phyloP scores from a whole-genome alignment of 2,329 filamentous ascomycete species.

The Gaeumannomyces sp. region DNA sequence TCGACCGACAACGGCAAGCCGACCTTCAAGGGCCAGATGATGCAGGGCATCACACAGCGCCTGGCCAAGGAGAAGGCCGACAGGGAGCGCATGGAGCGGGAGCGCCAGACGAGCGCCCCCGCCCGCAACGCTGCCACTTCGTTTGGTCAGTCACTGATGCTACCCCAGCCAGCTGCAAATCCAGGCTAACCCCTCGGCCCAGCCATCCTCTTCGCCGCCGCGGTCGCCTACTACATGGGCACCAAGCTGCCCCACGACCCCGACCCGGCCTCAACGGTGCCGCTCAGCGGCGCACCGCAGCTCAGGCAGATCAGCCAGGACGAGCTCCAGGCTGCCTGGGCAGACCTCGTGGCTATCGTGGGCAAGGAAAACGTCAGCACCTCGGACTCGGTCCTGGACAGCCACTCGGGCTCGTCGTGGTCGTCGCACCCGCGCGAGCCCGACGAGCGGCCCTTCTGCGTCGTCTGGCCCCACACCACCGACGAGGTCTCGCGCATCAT shows the following conservation, averaged over 20 bases:
- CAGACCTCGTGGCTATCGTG: slow-evolving; percentile 59
- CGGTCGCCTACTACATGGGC: slow-evolving; percentile 53
- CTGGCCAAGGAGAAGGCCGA: slow-evolving; percentile 42
- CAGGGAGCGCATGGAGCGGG: slow-evolving; percentile 34
- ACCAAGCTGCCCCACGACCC: slow-evolving; percentile 45
- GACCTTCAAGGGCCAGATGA: slow-evolving; percentile 47
- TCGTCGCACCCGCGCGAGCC: slow-evolving; percentile 49
- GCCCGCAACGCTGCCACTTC: slow-evolving; percentile 39
- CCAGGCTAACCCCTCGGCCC: slow-evolving; percentile 1
- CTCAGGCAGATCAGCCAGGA: slow-evolving; percentile 50
- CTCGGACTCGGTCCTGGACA: slow-evolving; percentile 43
- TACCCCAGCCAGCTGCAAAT: not conserved
- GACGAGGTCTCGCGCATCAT: slow-evolving; percentile 82
- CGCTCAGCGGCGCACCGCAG: slow-evolving; percentile 43
- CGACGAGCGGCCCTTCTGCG: slow-evolving; percentile 53
- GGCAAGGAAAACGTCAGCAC: slow-evolving; percentile 62
- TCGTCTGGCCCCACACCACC: slow-evolving; percentile 72
- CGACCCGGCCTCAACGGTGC: slow-evolving; percentile 51
- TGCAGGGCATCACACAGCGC: slow-evolving; percentile 44
- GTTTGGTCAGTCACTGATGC: slow-evolving; percentile 33
- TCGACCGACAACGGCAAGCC: slow-evolving; percentile 15
- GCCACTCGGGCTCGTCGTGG: slow-evolving; percentile 57
- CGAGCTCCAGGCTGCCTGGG: slow-evolving; percentile 63
- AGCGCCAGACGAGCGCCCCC: slow-evolving; percentile 30
- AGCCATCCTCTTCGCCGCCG: slow-evolving; percentile 48